Percentiles rank a stretch among this genome's conserved stretches.
Evolutionary conservation across 139 green algal species (phyloP).

Genomic region (Chlorella vulgaris): DNA sequence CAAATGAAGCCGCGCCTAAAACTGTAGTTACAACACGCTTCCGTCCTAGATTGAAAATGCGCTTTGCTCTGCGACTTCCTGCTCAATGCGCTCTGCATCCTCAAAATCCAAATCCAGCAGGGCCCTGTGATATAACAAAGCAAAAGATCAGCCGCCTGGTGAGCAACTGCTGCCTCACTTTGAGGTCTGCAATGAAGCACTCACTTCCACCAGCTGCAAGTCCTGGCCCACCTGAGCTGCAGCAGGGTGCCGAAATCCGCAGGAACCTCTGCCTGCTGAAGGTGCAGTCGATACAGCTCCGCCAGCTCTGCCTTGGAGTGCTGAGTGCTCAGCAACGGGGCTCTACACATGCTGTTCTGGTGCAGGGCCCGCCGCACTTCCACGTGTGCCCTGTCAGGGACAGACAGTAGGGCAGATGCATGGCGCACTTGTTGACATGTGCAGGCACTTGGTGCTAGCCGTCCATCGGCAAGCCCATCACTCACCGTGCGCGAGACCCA

Average conservation of each 20-base stretch:
- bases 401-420: neutral
- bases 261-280: constrained; percentile 67
- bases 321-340: constrained; percentile 59
- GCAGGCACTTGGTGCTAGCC: no score
- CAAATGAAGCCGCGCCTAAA: no score
- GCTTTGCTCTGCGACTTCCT: constrained; percentile 49
- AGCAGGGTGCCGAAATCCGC: constrained; percentile 73
- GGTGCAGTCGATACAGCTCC: constrained; percentile 71
- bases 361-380: constrained; percentile 72
- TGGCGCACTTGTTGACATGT: no score
- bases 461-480: neutral
- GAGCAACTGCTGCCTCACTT: neutral
- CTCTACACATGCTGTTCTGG: constrained; percentile 72
- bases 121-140: constrained; percentile 35
- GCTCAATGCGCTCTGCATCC: constrained; percentile 65
- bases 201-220: no score
- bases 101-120: constrained; percentile 63
- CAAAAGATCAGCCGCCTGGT: neutral
- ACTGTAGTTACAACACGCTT: no score
- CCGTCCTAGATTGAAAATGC: constrained; percentile 66
- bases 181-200: no score
- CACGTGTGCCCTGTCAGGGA: constrained; percentile 62
- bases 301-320: constrained; percentile 43
- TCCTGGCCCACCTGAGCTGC: constrained; percentile 65
- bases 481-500: constrained; percentile 54